phyloP scores from a whole-genome alignment of 805 yeast species.

The Kuraishia floccosa region DNA sequence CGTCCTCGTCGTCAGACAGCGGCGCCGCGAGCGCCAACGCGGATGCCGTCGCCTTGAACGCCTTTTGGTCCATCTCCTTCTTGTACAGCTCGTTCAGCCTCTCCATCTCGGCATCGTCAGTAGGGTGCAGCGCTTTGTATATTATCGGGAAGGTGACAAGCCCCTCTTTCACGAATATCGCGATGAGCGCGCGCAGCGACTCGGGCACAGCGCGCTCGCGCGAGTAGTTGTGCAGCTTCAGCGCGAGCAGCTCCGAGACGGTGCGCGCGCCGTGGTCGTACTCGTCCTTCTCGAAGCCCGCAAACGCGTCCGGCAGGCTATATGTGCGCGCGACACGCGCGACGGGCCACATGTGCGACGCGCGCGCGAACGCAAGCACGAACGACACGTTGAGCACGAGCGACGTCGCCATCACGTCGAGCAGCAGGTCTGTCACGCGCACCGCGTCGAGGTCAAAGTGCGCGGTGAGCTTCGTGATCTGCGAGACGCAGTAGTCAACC shows the following conservation, averaged over 20 bases:
- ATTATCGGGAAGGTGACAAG: constrained; percentile 53
- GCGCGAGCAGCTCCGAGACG: neutral
- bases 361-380: constrained; percentile 34
- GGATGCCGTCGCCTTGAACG: constrained; percentile 53
- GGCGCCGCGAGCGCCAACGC: constrained; percentile 89
- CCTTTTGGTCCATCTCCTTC: constrained; percentile 38
- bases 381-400: constrained; percentile 33
- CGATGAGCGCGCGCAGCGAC: constrained; percentile 51
- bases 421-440: constrained; percentile 50
- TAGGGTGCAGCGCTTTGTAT: constrained; percentile 45
- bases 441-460: constrained; percentile 68
- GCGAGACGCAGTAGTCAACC: constrained; percentile 30
- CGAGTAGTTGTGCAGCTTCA: neutral
- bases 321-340: too few relatives aligned
- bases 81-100: constrained; percentile 32
- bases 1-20: constrained; percentile 54
- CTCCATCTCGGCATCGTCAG: constrained; percentile 22
- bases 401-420: constrained; percentile 33
- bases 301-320: too few relatives aligned
- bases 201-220: constrained; percentile 21
- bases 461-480: constrained; percentile 52
- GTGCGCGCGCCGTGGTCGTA: neutral
- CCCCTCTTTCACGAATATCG: constrained; percentile 52
- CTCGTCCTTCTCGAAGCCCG: too few relatives aligned
- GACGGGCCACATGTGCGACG: constrained; percentile 22